Evolutionary conservation across 2,329 filamentous ascomycete genomes (phyloP).

Genomic region (Cytospora leucostoma): DNA sequence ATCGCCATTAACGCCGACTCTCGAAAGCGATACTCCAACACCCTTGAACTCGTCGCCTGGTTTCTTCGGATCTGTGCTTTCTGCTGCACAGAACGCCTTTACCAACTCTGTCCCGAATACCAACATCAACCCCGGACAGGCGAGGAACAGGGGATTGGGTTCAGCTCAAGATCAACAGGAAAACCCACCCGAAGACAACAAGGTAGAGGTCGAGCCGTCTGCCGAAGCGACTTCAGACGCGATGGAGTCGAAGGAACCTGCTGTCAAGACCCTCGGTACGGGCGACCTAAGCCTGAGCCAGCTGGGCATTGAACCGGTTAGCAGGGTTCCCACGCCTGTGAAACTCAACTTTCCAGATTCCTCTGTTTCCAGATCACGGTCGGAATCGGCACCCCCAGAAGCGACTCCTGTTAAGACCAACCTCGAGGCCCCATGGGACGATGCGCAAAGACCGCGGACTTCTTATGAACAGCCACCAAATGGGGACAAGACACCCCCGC

Average conservation of each 20-base stretch:
- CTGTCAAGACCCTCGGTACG: slow-evolving; percentile 84
- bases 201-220: slow-evolving; percentile 49
- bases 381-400: slow-evolving; percentile 62
- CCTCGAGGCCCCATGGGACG: slow-evolving; percentile 42
- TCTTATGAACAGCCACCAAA: slow-evolving; percentile 49
- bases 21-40: slow-evolving; percentile 60
- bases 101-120: slow-evolving; percentile 74
- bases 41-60: slow-evolving; percentile 60
- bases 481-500: slow-evolving; percentile 67
- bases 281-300: slow-evolving; percentile 90
- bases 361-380: slow-evolving; percentile 46
- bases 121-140: slow-evolving; percentile 53
- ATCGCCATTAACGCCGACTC: slow-evolving; percentile 73
- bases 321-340: slow-evolving; percentile 56
- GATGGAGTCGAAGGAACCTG: slow-evolving; percentile 66
- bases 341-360: slow-evolving; percentile 56
- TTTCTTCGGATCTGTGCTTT: slow-evolving; percentile 94
- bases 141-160: slow-evolving; percentile 31
- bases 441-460: slow-evolving; percentile 48
- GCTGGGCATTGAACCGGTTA: slow-evolving; percentile 72
- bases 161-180: slow-evolving; percentile 29
- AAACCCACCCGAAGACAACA: slow-evolving; percentile 35
- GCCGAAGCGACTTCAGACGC: slow-evolving; percentile 43
- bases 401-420: slow-evolving; percentile 32
- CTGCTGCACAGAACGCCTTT: slow-evolving; percentile 86